Evolutionary conservation across 805 yeast genomes (phyloP).

Genomic region (Schwanniomyces occidentalis): DNA sequence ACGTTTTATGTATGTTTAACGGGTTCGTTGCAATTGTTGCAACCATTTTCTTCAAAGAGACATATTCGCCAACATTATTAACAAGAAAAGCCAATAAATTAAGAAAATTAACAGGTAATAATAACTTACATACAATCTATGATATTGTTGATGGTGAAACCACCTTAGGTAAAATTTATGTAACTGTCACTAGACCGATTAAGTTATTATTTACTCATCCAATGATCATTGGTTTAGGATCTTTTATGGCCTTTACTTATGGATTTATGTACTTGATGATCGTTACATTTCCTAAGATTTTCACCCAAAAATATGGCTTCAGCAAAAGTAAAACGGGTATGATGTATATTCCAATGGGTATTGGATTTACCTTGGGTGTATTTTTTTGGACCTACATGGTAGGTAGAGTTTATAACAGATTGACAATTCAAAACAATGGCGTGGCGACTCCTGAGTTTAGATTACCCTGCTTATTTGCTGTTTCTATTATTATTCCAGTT

Average conservation of each 20-base stretch:
- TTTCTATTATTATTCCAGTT: slow-evolving; percentile 33
- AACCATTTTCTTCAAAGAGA: slow-evolving; percentile 31
- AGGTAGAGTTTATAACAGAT: slow-evolving; percentile 22
- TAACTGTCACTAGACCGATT: slow-evolving; percentile 32
- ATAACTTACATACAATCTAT: slow-evolving; percentile 37
- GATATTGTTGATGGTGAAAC: slow-evolving; percentile 34
- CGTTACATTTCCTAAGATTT: slow-evolving; percentile 38
- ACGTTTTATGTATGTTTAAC: slow-evolving; percentile 34
- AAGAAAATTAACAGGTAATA: slow-evolving; percentile 35
- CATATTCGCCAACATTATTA: slow-evolving; percentile 37
- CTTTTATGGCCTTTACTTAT: slow-evolving; percentile 43
- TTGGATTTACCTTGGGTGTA: slow-evolving; percentile 35
- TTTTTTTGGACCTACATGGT: slow-evolving; percentile 29
- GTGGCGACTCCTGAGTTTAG: slow-evolving; percentile 39
- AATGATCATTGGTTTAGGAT: slow-evolving; percentile 40
- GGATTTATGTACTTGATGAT: slow-evolving; percentile 45
- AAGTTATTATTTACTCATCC: slow-evolving; percentile 35
- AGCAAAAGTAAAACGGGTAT: slow-evolving; percentile 31
- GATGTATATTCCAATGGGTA: slow-evolving; percentile 41
- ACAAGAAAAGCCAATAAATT: slow-evolving; percentile 25
- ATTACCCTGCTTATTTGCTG: slow-evolving; percentile 35
- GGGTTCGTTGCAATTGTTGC: slow-evolving; percentile 33
- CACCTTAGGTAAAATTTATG: slow-evolving; percentile 19
- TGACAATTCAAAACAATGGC: slow-evolving; percentile 29
- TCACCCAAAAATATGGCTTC: slow-evolving; percentile 30